A percentile compares a stretch with the other conserved stretches of the same genome.
phyloP scores from a whole-genome alignment of 2,329 filamentous ascomycete species.

The Arthrobotrys sinensis region DNA sequence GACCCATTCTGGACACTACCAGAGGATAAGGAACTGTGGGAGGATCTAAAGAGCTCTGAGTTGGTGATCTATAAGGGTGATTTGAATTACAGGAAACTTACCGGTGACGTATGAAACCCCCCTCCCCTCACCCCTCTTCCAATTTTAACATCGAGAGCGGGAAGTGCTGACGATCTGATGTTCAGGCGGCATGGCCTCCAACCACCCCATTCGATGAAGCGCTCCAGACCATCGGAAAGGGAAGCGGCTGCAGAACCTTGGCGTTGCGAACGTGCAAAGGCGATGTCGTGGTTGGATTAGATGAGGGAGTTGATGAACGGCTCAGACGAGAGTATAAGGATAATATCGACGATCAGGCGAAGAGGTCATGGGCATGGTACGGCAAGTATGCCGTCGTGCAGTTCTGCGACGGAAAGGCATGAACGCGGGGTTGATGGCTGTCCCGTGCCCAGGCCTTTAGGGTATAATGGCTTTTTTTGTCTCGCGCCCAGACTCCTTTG shows the following conservation, averaged over 20 bases:
- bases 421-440: not conserved
- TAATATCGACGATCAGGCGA: constrained; percentile 71
- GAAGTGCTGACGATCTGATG: constrained; percentile 67
- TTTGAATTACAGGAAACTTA: constrained; percentile 94
- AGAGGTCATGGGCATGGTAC: constrained; percentile 92
- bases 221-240: constrained; percentile 85
- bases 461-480: too few species aligned
- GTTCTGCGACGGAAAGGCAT: constrained; percentile 78
- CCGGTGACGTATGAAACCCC: constrained; percentile 77
- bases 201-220: constrained; percentile 88
- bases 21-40: constrained; percentile 77
- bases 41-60: constrained; percentile 86
- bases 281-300: constrained; percentile 92
- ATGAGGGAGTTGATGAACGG: constrained; percentile 84
- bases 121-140: not conserved
- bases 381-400: constrained; percentile 98
- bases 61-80: constrained; percentile 98
- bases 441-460: too few species aligned
- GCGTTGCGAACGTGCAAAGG: constrained; percentile 96
- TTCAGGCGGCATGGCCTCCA: constrained; percentile 79
- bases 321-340: constrained; percentile 74
- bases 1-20: constrained; percentile 93
- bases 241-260: constrained; percentile 85
- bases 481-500: not conserved
- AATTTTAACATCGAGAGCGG: not conserved